phyloP scores from a whole-genome alignment of 2,329 filamentous ascomycete genomes.

The Penicillium occitanis region DNA sequence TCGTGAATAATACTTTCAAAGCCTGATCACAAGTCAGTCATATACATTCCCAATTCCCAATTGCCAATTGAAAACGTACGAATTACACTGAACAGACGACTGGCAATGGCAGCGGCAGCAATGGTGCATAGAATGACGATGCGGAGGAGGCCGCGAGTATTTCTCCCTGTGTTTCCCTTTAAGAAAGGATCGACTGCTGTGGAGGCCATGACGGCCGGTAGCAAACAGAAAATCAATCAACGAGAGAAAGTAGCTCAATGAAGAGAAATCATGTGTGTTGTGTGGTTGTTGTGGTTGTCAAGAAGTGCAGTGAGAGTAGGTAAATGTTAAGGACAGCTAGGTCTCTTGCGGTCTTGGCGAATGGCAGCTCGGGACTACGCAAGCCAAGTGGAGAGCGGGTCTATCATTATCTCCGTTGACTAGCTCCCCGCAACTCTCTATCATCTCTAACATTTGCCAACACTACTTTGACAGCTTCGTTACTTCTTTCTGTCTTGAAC shows the following conservation, averaged over 20 bases:
- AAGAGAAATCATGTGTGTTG: not conserved
- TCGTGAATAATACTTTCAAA: constrained; percentile 99
- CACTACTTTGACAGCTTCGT: not conserved
- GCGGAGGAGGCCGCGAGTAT: constrained; percentile 78
- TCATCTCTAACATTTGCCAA: not conserved
- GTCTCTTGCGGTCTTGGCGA: constrained; percentile 44
- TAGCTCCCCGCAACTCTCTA: constrained; percentile 2
- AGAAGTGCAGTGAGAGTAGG: constrained; percentile 2
- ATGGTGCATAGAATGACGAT: constrained; percentile 89
- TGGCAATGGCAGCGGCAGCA: constrained; percentile 85
- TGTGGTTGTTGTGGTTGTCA: constrained; percentile 18
- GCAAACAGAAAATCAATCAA: constrained; percentile 33
- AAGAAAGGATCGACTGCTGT: constrained; percentile 60
- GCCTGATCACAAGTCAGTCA: constrained; percentile 50
- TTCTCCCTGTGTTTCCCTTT: constrained; percentile 76
- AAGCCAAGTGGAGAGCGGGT: constrained; percentile 16
- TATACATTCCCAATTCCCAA: constrained; percentile 6
- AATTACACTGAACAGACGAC: constrained; percentile 96
- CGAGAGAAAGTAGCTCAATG: constrained; percentile 22
- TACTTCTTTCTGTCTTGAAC: no score
- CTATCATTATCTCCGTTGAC: constrained; percentile 12
- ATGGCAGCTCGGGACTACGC: constrained; percentile 21
- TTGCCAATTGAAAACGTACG: constrained; percentile 57
- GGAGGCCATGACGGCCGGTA: constrained; percentile 47
- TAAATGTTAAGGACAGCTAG: constrained; percentile 32